Percentiles rank a stretch among this genome's conserved stretches.
These are phyloP conservation scores for Cutaneotrichosporon daszewskae DNA, from an alignment of 1,284 basidiomycete genomes.

Conservation along the genomic window DNA sequence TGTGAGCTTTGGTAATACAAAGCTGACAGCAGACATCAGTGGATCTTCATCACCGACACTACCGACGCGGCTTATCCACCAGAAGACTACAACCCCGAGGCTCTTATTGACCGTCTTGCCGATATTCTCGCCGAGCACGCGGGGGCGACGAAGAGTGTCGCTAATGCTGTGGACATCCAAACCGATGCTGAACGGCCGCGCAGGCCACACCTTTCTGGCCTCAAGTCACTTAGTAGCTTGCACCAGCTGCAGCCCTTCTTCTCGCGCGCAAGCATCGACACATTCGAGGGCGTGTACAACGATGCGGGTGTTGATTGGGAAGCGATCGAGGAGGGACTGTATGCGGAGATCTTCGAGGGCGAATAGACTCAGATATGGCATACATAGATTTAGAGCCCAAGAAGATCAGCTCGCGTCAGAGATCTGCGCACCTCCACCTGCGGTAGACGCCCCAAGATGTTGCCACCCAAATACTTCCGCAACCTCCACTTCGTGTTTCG, in stretches of 20 bases:
- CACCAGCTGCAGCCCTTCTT: slow-evolving; percentile 80
- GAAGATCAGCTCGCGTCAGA: too few species aligned
- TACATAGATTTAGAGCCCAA: too few species aligned
- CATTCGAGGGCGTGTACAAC: slow-evolving; percentile 82
- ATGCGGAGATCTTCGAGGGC: slow-evolving; percentile 79
- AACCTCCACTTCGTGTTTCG: slow-evolving; percentile 1
- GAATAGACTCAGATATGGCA: too few species aligned
- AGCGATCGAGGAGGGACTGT: slow-evolving; percentile 68
- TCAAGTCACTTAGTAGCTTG: slow-evolving; percentile 71
- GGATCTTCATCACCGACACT: slow-evolving; percentile 98
- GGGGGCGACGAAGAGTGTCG: background rate
- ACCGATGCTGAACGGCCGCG: slow-evolving; percentile 50
- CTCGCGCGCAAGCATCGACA: slow-evolving; percentile 74
- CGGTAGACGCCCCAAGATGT: too few species aligned
- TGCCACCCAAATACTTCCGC: background rate
- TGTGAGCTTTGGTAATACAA: slow-evolving; percentile 54
- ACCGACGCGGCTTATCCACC: slow-evolving; percentile 88
- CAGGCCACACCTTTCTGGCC: slow-evolving; percentile 61
- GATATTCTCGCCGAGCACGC: slow-evolving; percentile 59
- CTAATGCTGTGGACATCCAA: background rate
- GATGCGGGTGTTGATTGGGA: slow-evolving; percentile 72
- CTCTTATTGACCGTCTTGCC: slow-evolving; percentile 85
- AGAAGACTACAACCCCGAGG: slow-evolving; percentile 73
- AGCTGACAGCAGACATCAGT: slow-evolving; percentile 71
- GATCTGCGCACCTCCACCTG: too few species aligned